phyloP scores from a whole-genome alignment of 768 basidiomycete genomes.

The Solioccasus polychromus region DNA sequence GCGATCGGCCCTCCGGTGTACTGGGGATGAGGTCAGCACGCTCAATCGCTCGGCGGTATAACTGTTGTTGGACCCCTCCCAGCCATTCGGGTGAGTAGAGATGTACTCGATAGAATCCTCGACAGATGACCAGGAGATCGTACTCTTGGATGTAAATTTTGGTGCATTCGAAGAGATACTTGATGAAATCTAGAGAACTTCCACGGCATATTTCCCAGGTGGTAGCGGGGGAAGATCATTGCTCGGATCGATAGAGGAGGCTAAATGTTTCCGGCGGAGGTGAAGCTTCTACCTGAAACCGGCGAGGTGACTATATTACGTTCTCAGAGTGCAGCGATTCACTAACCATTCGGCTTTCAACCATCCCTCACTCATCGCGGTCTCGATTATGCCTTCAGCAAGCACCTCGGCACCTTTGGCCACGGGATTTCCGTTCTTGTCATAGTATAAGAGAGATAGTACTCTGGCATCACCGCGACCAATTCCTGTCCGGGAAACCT shows the following conservation, averaged over 20 bases:
- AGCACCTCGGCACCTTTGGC: slow-evolving; percentile 42
- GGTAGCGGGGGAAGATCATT: too few species aligned
- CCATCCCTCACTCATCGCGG: too few species aligned
- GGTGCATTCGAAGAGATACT: too few species aligned
- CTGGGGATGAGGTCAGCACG: slow-evolving; percentile 17
- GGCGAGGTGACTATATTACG: not conserved
- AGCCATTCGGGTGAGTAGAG: slow-evolving; percentile 24
- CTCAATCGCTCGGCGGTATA: slow-evolving; percentile 16
- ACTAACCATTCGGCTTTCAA: slow-evolving; percentile 18
- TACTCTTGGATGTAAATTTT: too few species aligned
- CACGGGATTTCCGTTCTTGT: slow-evolving; percentile 29
- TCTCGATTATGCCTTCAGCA: too few species aligned
- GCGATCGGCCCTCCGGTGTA: slow-evolving; percentile 8
- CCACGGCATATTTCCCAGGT: too few species aligned
- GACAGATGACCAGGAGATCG: too few species aligned
- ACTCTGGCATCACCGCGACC: slow-evolving; percentile 44
- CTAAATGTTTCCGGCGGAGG: slow-evolving; percentile 9
- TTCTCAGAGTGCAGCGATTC: not conserved
- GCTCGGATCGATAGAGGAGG: slow-evolving; percentile 14
- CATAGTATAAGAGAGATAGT: slow-evolving; percentile 42
- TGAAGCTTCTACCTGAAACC: slow-evolving; percentile 17
- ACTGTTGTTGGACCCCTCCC: too few species aligned
- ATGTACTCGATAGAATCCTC: slow-evolving; percentile 17
- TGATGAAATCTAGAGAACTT: too few species aligned
- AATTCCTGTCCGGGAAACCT: too few species aligned